Percentiles rank a stretch among this genome's conserved stretches.
phyloP scores from a whole-genome alignment of 1,139 yeast species.

The Blastobotrys aristatus region DNA sequence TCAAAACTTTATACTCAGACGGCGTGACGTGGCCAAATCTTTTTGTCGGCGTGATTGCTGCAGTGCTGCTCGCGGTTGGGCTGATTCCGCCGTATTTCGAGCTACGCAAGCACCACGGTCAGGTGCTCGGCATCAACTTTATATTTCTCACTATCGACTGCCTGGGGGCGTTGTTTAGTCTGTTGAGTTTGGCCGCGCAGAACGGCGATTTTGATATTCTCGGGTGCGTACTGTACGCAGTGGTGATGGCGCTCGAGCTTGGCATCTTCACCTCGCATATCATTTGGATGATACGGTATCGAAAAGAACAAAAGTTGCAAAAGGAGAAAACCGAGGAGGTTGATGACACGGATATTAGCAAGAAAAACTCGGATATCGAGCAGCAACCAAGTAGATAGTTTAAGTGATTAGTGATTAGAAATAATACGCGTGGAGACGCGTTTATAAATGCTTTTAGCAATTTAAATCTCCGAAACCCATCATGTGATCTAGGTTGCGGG shows the following conservation, averaged over 20 bases:
- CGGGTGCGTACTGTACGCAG: conserved; percentile 69
- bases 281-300: conserved; percentile 63
- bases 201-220: conserved; percentile 53
- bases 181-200: conserved; percentile 45
- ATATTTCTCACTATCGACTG: conserved; percentile 74
- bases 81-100: conserved; percentile 87
- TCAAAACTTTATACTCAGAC: conserved; percentile 52
- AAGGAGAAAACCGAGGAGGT: no score
- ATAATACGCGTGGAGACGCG: no score
- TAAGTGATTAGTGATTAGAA: no score
- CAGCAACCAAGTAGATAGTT: no score
- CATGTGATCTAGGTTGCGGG: no score
- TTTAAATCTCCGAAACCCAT: no score
- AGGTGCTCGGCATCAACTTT: conserved; percentile 86
- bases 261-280: conserved; percentile 71
- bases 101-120: conserved; percentile 67
- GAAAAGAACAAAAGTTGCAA: conserved; percentile 21
- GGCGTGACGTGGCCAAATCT: conserved; percentile 71
- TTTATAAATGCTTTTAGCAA: no score
- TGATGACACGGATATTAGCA: no score
- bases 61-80: conserved; percentile 70
- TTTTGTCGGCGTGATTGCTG: conserved; percentile 73
- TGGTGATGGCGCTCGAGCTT: conserved; percentile 66
- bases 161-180: conserved; percentile 72
- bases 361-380: no score